Evolutionary conservation across 371 early-diverging fungal genomes (phyloP).

Genomic region (Nematocida ironsii): DNA sequence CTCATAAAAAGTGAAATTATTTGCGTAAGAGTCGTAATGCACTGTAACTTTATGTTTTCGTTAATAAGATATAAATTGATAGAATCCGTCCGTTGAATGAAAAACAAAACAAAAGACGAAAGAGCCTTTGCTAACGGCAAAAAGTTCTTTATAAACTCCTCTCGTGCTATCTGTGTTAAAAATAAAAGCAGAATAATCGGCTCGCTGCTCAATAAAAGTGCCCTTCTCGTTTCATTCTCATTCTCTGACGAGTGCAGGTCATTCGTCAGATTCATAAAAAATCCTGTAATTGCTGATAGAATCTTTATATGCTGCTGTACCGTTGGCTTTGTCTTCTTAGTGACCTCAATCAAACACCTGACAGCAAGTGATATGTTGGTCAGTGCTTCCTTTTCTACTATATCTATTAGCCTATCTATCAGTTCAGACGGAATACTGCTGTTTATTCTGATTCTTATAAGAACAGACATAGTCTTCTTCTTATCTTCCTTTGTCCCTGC

Average conservation of each 20-base stretch:
- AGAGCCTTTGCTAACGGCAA: conserved; percentile 20
- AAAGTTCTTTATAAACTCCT: conserved; percentile 6
- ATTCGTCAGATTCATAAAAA: conserved; percentile 28
- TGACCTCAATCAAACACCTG: conserved; percentile 46
- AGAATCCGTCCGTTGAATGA: conserved; percentile 23
- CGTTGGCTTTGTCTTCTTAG: conserved; percentile 28
- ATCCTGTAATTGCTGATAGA: neutral
- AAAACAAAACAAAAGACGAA: conserved; percentile 30
- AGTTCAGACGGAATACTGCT: neutral
- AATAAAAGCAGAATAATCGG: conserved; percentile 44
- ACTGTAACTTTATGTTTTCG: conserved; percentile 59
- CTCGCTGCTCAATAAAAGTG: conserved; percentile 51
- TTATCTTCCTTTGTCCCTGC: conserved; percentile 26
- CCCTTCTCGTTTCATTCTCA: conserved; percentile 27
- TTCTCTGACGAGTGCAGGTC: conserved; percentile 4
- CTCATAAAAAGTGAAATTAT: conserved; percentile 45
- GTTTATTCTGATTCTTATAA: conserved; percentile 12
- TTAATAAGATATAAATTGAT: conserved; percentile 32
- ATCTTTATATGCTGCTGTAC: neutral
- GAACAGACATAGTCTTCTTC: conserved; percentile 24
- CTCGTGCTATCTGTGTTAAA: conserved; percentile 31
- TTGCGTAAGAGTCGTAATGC: conserved; percentile 57
- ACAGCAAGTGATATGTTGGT: conserved; percentile 46
- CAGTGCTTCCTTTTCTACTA: conserved; percentile 30
- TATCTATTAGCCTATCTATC: conserved; percentile 25